Conservation (phyloP, 208 protist genomes). For the Strigomonas galati region DNA sequence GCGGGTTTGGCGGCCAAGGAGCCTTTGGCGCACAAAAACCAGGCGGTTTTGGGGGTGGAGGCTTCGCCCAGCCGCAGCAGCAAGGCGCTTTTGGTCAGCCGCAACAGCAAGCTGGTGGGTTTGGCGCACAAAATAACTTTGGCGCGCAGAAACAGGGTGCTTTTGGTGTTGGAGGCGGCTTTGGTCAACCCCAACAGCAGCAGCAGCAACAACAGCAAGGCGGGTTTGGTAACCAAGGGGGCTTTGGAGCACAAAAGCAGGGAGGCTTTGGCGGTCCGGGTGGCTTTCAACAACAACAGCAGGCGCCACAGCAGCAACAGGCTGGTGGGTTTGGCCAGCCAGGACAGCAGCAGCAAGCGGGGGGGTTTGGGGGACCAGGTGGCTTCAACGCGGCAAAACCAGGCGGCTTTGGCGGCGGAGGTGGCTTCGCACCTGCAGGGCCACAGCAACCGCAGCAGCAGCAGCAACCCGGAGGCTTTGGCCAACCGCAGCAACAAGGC, state of each 20-base stretch:
- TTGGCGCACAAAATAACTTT: constrained; percentile 16
- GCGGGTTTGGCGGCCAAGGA: constrained; percentile 19
- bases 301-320: constrained; percentile 13
- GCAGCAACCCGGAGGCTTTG: constrained; percentile 10
- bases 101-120: constrained; percentile 17
- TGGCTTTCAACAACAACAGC: constrained; percentile 34
- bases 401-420: not conserved
- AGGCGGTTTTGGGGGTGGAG: no score
- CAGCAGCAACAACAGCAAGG: constrained; percentile 1
- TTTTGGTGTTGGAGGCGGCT: constrained; percentile 23
- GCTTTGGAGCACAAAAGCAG: constrained; percentile 29
- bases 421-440: constrained; percentile 2
- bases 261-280: constrained; percentile 14
- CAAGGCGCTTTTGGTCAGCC: constrained; percentile 49
- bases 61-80: constrained; percentile 39
- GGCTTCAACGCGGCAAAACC: not conserved
- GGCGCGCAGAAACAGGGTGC: constrained; percentile 3
- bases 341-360: constrained; percentile 11
- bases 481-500: constrained; percentile 1
- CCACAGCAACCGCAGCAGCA: constrained; percentile 3
- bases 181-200: constrained; percentile 29
- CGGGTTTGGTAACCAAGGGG: constrained; percentile 17
- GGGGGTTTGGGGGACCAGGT: constrained; percentile 1
- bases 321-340: constrained; percentile 21
- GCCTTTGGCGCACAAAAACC: no score